phyloP scores from a whole-genome alignment of 805 yeast species.

The Wickerhamiella sorbophila region DNA sequence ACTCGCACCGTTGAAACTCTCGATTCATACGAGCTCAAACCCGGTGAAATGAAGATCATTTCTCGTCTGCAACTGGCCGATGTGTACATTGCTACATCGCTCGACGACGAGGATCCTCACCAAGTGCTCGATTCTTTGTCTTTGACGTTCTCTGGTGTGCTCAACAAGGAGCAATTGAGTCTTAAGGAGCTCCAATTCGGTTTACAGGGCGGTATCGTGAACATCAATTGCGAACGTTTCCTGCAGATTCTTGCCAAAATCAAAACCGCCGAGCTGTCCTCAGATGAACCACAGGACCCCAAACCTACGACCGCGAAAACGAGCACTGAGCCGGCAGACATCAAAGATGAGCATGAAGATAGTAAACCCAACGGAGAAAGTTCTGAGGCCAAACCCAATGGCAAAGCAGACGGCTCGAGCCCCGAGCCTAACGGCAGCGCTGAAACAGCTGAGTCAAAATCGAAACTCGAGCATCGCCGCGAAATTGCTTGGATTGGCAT shows the following conservation, averaged over 20 bases:
- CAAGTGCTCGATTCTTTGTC: conserved; percentile 22
- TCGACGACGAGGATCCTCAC: conserved; percentile 21
- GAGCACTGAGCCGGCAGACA: background rate
- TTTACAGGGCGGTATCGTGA: conserved; percentile 20
- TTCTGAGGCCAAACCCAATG: background rate
- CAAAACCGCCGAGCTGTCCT: background rate
- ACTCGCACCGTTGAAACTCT: conserved; percentile 23
- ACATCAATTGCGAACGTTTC: conserved; percentile 16
- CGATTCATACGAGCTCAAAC: conserved; percentile 19
- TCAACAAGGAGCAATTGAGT: conserved; percentile 20
- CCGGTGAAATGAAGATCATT: conserved; percentile 21
- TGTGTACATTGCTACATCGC: conserved; percentile 20
- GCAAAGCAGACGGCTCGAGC: background rate
- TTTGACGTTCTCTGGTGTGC: conserved; percentile 23
- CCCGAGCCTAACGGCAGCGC: background rate
- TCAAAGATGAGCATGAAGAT: background rate
- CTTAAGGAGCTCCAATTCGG: conserved; percentile 23
- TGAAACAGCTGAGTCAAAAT: background rate
- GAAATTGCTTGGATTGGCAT: conserved; percentile 19
- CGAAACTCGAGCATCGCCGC: conserved; percentile 8
- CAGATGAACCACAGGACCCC: background rate
- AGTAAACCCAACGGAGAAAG: background rate
- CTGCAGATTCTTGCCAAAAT: conserved; percentile 11
- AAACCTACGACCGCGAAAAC: background rate
- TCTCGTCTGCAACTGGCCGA: conserved; percentile 19